These are phyloP conservation scores for Russula lepida DNA, from an alignment of 768 basidiomycete species.

Conservation along the genomic window DNA sequence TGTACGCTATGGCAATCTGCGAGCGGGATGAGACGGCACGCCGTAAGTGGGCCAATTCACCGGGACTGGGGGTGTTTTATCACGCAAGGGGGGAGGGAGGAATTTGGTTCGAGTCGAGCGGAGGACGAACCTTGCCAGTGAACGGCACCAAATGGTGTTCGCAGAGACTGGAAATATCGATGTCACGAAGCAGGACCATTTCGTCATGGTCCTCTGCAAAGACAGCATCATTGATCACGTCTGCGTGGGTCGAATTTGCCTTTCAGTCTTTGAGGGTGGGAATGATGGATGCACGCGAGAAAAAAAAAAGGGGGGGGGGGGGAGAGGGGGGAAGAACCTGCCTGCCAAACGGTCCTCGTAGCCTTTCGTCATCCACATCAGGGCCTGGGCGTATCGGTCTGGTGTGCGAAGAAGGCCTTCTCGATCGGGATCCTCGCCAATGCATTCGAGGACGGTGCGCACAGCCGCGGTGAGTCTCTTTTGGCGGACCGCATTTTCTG, in stretches of 20 bases:
- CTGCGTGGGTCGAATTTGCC: slow-evolving; percentile 33
- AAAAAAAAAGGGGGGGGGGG: slow-evolving; percentile 13
- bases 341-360: slow-evolving; percentile 94
- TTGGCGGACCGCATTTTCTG: slow-evolving; percentile 64
- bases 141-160: slow-evolving; percentile 99
- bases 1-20: slow-evolving; percentile 80
- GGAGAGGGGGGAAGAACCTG: slow-evolving; percentile 41
- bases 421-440: slow-evolving; percentile 95
- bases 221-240: slow-evolving; percentile 97
- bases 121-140: slow-evolving; percentile 75
- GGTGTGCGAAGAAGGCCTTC: slow-evolving; percentile 91
- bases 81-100: background rate
- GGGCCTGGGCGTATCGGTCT: slow-evolving; percentile 90
- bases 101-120: slow-evolving; percentile 6
- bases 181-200: slow-evolving; percentile 97
- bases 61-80: slow-evolving; percentile 5
- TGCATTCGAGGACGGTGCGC: slow-evolving; percentile 88
- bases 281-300: background rate
- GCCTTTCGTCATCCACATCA: slow-evolving; percentile 98
- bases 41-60: slow-evolving; percentile 14
- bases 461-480: slow-evolving; percentile 76
- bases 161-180: slow-evolving; percentile 93
- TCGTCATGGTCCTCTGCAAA: slow-evolving; percentile 99
- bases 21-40: background rate
- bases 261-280: slow-evolving; percentile 1